These are phyloP conservation scores for Stromatinia cepivora DNA, from an alignment of 2,329 filamentous ascomycete species.

Conservation along the genomic window DNA sequence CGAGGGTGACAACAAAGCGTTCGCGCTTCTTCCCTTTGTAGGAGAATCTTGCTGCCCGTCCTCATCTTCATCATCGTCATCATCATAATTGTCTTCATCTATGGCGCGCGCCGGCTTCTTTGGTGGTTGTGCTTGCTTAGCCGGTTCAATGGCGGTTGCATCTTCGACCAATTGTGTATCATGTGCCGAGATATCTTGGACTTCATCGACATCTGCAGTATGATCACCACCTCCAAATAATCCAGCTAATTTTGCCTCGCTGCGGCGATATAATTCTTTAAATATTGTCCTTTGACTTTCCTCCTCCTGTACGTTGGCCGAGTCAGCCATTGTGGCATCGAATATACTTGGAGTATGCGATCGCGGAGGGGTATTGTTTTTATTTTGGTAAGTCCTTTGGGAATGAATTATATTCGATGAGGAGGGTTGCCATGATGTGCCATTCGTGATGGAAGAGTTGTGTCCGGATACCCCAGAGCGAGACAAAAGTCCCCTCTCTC, in stretches of 20 bases:
- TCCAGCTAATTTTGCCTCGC: slow-evolving; percentile 72
- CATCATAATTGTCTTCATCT: slow-evolving; percentile 82
- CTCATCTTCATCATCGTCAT: slow-evolving; percentile 74
- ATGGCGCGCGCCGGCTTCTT: slow-evolving; percentile 78
- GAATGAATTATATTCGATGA: slow-evolving; percentile 49
- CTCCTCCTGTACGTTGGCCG: slow-evolving; percentile 59
- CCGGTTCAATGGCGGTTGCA: slow-evolving; percentile 51
- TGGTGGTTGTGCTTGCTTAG: slow-evolving; percentile 46
- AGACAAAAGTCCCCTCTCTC: slow-evolving; percentile 34
- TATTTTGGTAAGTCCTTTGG: slow-evolving; percentile 54
- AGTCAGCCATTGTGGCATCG: slow-evolving; percentile 48
- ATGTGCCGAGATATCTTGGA: slow-evolving; percentile 38
- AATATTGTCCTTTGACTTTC: slow-evolving; percentile 72
- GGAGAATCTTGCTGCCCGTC: slow-evolving; percentile 55
- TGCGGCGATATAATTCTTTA: slow-evolving; percentile 72
- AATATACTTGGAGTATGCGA: slow-evolving; percentile 37
- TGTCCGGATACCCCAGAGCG: slow-evolving; percentile 31
- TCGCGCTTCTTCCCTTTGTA: slow-evolving; percentile 51
- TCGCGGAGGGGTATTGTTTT: slow-evolving; percentile 56
- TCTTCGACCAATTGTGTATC: slow-evolving; percentile 48
- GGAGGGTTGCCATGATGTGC: slow-evolving; percentile 63
- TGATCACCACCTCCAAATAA: slow-evolving; percentile 60
- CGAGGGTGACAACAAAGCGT: slow-evolving; percentile 63
- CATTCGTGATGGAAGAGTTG: slow-evolving; percentile 39
- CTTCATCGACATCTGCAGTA: slow-evolving; percentile 27